These are phyloP conservation scores for Cryptococcus amylolentus DNA, from an alignment of 1,284 basidiomycete genomes.

Conservation along the genomic window DNA sequence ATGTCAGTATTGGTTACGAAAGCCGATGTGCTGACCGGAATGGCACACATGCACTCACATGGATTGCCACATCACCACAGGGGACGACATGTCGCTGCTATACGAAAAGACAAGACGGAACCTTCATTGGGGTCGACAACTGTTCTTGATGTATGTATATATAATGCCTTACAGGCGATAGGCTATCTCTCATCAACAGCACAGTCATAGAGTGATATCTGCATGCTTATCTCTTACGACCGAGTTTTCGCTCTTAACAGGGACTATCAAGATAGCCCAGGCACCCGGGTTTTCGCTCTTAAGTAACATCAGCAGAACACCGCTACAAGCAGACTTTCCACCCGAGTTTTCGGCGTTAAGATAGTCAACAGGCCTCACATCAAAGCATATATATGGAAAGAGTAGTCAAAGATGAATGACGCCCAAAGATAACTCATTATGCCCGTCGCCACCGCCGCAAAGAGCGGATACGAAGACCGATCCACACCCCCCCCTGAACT, in stretches of 20 bases:
- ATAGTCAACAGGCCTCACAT: not conserved
- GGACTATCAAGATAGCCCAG: not conserved
- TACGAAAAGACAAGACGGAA: not conserved
- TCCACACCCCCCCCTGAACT: not conserved
- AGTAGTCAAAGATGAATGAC: not conserved
- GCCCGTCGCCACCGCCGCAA: not conserved
- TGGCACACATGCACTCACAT: no score
- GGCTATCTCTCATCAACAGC: not conserved
- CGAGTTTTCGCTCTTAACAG: not conserved
- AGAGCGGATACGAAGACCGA: not conserved
- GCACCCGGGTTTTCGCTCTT: not conserved
- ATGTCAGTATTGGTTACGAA: no score
- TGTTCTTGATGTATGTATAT: not conserved
- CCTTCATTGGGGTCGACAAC: not conserved
- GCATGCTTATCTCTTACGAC: not conserved
- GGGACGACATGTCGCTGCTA: no score
- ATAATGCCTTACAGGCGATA: not conserved
- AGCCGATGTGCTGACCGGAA: no score
- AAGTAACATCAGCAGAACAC: no score
- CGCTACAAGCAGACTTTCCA: no score
- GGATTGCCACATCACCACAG: no score
- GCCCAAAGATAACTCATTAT: not conserved
- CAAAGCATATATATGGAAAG: not conserved
- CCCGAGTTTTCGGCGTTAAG: not conserved
- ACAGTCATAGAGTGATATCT: no score